These are phyloP conservation scores for Limonium bicolor DNA, from an alignment of 148 eudicot genomes.

Conservation along the genomic window DNA sequence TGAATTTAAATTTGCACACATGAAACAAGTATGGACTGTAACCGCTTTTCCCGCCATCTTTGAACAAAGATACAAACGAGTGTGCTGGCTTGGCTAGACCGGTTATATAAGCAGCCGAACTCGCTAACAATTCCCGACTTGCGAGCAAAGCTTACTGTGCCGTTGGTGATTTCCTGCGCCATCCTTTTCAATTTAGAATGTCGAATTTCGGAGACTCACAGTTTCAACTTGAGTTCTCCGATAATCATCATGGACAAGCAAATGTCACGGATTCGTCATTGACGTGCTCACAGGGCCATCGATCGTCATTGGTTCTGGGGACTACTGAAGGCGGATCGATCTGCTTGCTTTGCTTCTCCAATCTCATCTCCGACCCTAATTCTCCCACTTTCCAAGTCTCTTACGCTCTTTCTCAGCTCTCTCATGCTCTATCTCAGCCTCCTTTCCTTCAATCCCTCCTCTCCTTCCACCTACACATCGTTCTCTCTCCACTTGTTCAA, in stretches of 20 bases:
- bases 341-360: slow-evolving; percentile 76
- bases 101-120: too few species aligned
- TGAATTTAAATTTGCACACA: too few species aligned
- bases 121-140: too few species aligned
- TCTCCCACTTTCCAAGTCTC: slow-evolving; percentile 79
- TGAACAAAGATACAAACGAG: too few species aligned
- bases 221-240: not conserved
- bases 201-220: slow-evolving; percentile 1
- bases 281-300: slow-evolving; percentile 53
- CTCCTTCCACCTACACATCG: slow-evolving; percentile 45
- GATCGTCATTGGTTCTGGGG: slow-evolving; percentile 32
- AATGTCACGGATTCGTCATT: slow-evolving; percentile 7
- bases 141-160: too few species aligned
- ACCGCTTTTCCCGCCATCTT: too few species aligned
- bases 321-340: slow-evolving; percentile 55
- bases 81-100: too few species aligned
- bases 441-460: slow-evolving; percentile 35
- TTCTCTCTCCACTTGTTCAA: slow-evolving; percentile 49
- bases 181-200: too few species aligned
- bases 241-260: not conserved
- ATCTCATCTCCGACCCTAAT: slow-evolving; percentile 47
- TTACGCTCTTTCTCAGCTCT: slow-evolving; percentile 86
- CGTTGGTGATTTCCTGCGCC: too few species aligned
- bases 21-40: too few species aligned
- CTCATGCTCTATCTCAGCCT: slow-evolving; percentile 48